Base-by-base conservation (phyloP, 2,329 filamentous ascomycete species). In the Lecanicillium sp. region DNA sequence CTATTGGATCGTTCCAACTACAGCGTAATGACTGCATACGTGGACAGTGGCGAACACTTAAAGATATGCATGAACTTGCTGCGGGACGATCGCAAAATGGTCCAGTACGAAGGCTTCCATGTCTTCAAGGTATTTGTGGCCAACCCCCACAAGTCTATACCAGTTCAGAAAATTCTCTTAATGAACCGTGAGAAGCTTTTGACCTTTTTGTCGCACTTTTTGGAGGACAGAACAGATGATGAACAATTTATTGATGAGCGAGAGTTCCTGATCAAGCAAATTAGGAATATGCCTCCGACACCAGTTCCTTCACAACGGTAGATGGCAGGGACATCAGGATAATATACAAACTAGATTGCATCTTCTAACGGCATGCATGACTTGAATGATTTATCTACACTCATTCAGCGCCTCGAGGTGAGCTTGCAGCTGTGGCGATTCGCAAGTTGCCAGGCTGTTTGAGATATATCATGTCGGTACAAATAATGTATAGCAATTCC, bases 81-180 rank as follows among this genome's bases (percentile, higher is more conserved):
- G 52, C 84, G 90, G 56, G 93, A 97, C 65, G 91, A 97, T 66
- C 82, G 91, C 57, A 93, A 95, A 67, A 98, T 98, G 90, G 93
- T 98, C 53, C 93, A 97, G 68, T 98, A 98, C 65, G 93, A 98
- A 66, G 93, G 90, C 7, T 98, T 98, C 66, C 93, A 98, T 64
- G 91, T 98, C 35, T 98, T 98, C 78, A 98, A 98, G 74, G 91
- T 98, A 53, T 98, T 98, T 67, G 93, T 97, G 46, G 93, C 93
- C 51, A 98, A 98, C 64, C 93, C 93, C 7, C 90, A 97, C 73
- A 98, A 98, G 71, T 95, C 89, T n/a, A 76, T 91, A 52, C 88
- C 90, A 27, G 93, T 98, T 41, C 90, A 95, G 64, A 88, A 91
- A 63, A 95, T 98, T 60, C 72, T 98, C 54, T 84, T 97, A 57